Evolutionary conservation across 768 basidiomycete species (phyloP).

Genomic region (Serendipita sp.): DNA sequence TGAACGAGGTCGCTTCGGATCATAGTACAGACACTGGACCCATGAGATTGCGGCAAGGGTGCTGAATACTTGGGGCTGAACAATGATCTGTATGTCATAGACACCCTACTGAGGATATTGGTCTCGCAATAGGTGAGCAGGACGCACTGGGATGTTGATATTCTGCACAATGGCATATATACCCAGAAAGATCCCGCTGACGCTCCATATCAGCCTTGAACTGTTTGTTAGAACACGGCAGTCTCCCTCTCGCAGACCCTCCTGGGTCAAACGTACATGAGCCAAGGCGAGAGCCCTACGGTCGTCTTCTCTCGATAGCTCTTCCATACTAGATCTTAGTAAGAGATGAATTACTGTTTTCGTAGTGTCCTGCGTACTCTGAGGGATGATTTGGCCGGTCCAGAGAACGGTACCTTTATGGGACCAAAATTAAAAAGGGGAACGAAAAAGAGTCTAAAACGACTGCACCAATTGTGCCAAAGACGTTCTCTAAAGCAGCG

Average conservation of each 20-base stretch:
- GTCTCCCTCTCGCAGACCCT: background rate
- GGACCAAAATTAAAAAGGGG: background rate
- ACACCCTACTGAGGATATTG: background rate
- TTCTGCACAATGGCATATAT: conserved; percentile 46
- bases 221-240: conserved; percentile 3
- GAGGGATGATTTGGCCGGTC: conserved; percentile 31
- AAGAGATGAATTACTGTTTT: conserved; percentile 14
- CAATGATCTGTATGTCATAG: background rate
- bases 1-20: conserved; percentile 22
- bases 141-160: conserved; percentile 49
- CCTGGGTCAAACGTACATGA: conserved; percentile 32
- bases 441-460: background rate
- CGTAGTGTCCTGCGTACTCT: background rate
- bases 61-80: conserved; percentile 21
- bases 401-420: conserved; percentile 43
- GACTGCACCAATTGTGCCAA: conserved; percentile 48
- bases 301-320: conserved; percentile 50
- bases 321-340: conserved; percentile 45
- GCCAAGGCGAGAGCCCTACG: conserved; percentile 46
- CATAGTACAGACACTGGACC: conserved; percentile 52
- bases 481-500: conserved; percentile 41
- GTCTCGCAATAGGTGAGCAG: conserved; percentile 21
- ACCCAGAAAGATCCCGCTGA: conserved; percentile 44
- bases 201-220: conserved; percentile 42
- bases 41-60: conserved; percentile 18